Evolutionary conservation across 1,139 yeast species (phyloP).

Genomic region (Pichia cactophila): DNA sequence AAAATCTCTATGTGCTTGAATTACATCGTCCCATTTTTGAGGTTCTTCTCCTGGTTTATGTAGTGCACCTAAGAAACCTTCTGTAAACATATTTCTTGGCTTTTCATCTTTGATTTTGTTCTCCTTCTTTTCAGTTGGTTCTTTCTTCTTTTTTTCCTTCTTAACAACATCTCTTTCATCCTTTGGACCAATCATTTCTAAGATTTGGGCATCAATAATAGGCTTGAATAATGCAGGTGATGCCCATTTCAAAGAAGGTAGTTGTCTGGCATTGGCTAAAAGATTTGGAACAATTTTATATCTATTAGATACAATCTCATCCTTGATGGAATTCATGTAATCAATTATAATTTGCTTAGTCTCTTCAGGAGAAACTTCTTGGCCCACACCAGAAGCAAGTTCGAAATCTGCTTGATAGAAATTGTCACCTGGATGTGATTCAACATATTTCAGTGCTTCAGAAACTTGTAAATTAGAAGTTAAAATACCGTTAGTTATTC

Average conservation of each 20-base stretch:
- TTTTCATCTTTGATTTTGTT: slow-evolving; percentile 25
- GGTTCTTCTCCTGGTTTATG: slow-evolving; percentile 95
- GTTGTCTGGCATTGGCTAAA: slow-evolving; percentile 66
- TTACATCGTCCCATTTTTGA: slow-evolving; percentile 77
- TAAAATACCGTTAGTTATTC: slow-evolving; percentile 57
- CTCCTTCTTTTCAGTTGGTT: slow-evolving; percentile 16
- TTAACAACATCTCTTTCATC: slow-evolving; percentile 87
- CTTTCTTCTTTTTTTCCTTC: slow-evolving; percentile 59
- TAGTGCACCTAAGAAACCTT: slow-evolving; percentile 91
- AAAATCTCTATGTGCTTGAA: slow-evolving; percentile 68
- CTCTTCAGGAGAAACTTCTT: slow-evolving; percentile 58
- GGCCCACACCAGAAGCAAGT: slow-evolving; percentile 72
- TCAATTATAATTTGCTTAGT: slow-evolving; percentile 50
- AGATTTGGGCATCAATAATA: slow-evolving; percentile 65
- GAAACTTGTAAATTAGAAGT: slow-evolving; percentile 65
- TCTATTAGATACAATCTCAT: slow-evolving; percentile 58
- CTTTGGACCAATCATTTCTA: slow-evolving; percentile 78
- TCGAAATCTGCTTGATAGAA: slow-evolving; percentile 45
- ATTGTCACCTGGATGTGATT: slow-evolving; percentile 33
- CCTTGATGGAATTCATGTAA: slow-evolving; percentile 52
- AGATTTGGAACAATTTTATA: slow-evolving; percentile 70
- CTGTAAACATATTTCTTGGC: slow-evolving; percentile 80
- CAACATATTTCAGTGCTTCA: slow-evolving; percentile 73
- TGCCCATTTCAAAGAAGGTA: slow-evolving; percentile 86
- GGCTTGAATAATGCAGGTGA: slow-evolving; percentile 82